A percentile compares a stretch with the other conserved stretches of the same genome.
Conservation (phyloP, 2,329 filamentous ascomycete species). For the Ophiosphaerella narmari region DNA sequence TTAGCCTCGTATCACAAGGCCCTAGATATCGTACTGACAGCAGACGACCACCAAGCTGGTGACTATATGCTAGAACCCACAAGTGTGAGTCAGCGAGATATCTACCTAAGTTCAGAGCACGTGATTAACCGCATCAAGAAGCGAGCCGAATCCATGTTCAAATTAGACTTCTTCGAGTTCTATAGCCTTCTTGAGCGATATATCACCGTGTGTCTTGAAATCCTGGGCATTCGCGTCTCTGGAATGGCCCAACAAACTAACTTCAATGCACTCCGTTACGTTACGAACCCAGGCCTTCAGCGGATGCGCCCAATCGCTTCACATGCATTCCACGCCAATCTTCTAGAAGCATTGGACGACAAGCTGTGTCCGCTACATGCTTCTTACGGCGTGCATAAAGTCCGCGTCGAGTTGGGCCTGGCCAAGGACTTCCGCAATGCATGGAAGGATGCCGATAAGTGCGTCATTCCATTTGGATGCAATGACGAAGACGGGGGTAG, state of each 20-base stretch:
- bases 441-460: slow-evolving; percentile 70
- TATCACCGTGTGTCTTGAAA: slow-evolving; percentile 67
- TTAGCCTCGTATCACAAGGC: slow-evolving; percentile 36
- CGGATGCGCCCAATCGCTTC: slow-evolving; percentile 26
- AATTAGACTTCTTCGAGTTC: slow-evolving; percentile 78
- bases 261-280: slow-evolving; percentile 38
- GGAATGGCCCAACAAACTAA: slow-evolving; percentile 19
- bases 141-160: slow-evolving; percentile 64
- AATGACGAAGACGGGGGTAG: slow-evolving; percentile 23
- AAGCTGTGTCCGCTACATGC: slow-evolving; percentile 60
- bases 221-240: slow-evolving; percentile 63
- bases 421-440: slow-evolving; percentile 73
- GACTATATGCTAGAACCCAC: slow-evolving; percentile 13
- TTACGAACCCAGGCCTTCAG: slow-evolving; percentile 35
- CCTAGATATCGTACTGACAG: slow-evolving; percentile 26
- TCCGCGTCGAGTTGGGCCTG: slow-evolving; percentile 62
- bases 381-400: slow-evolving; percentile 60
- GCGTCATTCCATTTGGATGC: slow-evolving; percentile 11
- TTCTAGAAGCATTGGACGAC: slow-evolving; percentile 66
- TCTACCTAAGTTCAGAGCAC: neutral
- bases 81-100: slow-evolving; percentile 19
- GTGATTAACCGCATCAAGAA: slow-evolving; percentile 22
- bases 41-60: slow-evolving; percentile 18
- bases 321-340: slow-evolving; percentile 72
- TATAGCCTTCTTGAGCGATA: slow-evolving; percentile 74